phyloP scores from a whole-genome alignment of 805 yeast genomes.

The Kuraishia hungarica region DNA sequence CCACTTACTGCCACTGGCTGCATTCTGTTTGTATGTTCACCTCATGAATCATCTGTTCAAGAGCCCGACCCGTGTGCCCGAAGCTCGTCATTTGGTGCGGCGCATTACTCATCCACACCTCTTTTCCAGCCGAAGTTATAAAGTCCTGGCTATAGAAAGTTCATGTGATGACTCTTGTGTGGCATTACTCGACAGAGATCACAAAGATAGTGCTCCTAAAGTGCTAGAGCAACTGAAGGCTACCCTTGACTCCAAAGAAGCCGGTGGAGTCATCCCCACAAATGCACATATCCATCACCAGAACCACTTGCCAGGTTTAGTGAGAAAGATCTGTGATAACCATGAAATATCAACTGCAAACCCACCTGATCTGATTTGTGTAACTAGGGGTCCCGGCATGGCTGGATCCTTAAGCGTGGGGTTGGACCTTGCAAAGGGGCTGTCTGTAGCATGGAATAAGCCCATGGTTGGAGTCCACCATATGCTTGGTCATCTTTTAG shows the following conservation, averaged over 20 bases:
- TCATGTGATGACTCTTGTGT: slow-evolving; percentile 96
- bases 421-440: slow-evolving; percentile 76
- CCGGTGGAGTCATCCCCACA: slow-evolving; percentile 87
- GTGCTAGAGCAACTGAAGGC: slow-evolving; percentile 50
- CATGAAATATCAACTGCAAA: slow-evolving; percentile 20
- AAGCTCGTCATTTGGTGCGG: not conserved
- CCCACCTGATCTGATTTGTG: slow-evolving; percentile 72
- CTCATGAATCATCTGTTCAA: not conserved
- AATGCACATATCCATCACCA: slow-evolving; percentile 80
- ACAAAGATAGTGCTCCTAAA: slow-evolving; percentile 28
- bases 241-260: slow-evolving; percentile 55
- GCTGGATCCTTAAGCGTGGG: slow-evolving; percentile 81
- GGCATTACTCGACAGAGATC: slow-evolving; percentile 53
- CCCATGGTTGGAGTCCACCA: slow-evolving; percentile 92
- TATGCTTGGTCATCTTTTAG: slow-evolving; percentile 85
- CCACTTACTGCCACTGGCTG: no score
- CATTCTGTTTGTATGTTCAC: not conserved
- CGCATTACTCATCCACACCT: not conserved
- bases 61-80: not conserved
- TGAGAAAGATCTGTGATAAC: slow-evolving; percentile 31
- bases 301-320: slow-evolving; percentile 39
- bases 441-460: slow-evolving; percentile 64
- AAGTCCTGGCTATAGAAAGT: slow-evolving; percentile 80
- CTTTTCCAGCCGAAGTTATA: slow-evolving; percentile 28
- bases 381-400: slow-evolving; percentile 97